Evolutionary conservation across 345 rosid genomes (phyloP).

Genomic region (Linum tenue): DNA sequence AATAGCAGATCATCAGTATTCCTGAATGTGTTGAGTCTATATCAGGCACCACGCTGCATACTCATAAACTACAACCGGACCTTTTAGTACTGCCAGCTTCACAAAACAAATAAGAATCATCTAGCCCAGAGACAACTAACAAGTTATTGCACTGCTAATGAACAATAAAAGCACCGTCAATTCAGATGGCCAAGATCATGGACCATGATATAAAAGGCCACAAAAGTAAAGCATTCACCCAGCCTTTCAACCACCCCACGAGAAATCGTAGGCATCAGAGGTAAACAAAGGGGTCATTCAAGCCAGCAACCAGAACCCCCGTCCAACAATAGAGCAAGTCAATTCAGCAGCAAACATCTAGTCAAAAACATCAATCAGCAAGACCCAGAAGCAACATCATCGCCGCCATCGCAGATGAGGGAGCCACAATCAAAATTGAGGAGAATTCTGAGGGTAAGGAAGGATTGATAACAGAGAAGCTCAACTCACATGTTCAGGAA

Average conservation of each 20-base stretch:
- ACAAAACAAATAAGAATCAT: background rate
- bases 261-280: background rate
- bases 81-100: background rate
- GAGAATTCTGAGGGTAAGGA: too few relatives aligned
- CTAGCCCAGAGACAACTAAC: background rate
- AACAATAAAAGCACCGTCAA: too few relatives aligned
- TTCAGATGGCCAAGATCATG: too few relatives aligned
- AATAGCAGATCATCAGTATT: background rate
- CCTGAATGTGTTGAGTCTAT: background rate
- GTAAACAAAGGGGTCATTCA: background rate
- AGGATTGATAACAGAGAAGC: background rate
- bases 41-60: slow-evolving; percentile 12
- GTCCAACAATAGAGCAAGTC: background rate
- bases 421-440: too few relatives aligned
- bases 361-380: background rate
- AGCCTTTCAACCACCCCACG: too few relatives aligned
- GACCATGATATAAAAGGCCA: too few relatives aligned
- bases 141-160: too few relatives aligned
- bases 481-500: slow-evolving; percentile 58
- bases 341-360: background rate
- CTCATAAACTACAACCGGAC: background rate
- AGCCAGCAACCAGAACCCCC: background rate
- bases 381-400: background rate
- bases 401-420: too few relatives aligned
- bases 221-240: too few relatives aligned